phyloP scores from a whole-genome alignment of 75 land plant species.

The Sequoiadendron giganteum region DNA sequence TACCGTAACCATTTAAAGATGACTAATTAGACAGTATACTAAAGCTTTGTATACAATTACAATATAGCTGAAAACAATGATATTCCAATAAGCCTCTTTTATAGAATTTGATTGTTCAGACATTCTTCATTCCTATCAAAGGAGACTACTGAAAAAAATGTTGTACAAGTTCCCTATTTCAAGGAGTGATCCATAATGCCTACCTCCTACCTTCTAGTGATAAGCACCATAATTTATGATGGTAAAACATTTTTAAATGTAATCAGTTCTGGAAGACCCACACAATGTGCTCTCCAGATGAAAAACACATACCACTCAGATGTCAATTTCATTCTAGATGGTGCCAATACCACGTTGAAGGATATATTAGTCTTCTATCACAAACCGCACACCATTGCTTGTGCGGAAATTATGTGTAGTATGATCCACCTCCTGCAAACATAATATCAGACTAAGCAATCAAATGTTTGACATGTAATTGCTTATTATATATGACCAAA shows the following conservation, averaged over 20 bases:
- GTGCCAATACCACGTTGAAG: not conserved
- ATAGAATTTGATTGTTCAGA: not conserved
- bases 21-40: not conserved
- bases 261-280: not conserved
- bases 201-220: not conserved
- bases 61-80: not conserved
- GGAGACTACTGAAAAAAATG: not conserved
- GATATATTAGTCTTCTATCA: constrained; percentile 31
- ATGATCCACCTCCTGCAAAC: constrained; percentile 58
- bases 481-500: not conserved
- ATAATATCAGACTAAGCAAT: not conserved
- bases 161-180: not conserved
- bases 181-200: not conserved
- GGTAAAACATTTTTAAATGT: not conserved
- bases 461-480: not conserved
- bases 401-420: constrained; percentile 48
- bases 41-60: not conserved
- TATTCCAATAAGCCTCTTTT: not conserved
- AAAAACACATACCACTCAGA: not conserved
- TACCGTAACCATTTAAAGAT: not conserved
- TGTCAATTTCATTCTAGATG: not conserved
- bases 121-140: not conserved
- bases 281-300: not conserved
- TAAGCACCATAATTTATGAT: not conserved
- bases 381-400: constrained; percentile 39